phyloP scores from a whole-genome alignment of 805 yeast species.

The Yamadazyma insecticola region DNA sequence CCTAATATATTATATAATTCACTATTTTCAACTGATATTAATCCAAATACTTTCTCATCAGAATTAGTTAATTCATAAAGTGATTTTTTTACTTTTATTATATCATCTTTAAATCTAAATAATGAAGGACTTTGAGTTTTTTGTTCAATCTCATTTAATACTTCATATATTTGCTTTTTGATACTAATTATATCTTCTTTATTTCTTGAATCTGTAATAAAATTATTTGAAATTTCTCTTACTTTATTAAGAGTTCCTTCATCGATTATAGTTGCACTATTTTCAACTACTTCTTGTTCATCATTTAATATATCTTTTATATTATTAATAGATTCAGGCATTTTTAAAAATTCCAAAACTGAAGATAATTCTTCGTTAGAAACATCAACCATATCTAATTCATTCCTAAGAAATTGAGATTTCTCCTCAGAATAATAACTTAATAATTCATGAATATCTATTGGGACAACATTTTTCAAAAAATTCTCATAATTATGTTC shows the following conservation, averaged over 20 bases:
- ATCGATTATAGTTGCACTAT: constrained; percentile 1
- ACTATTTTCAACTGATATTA: constrained; percentile 34
- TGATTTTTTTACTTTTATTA: constrained; percentile 54
- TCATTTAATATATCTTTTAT: constrained; percentile 39
- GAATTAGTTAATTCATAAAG: constrained; percentile 57
- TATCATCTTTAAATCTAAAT: constrained; percentile 42
- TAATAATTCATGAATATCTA: constrained; percentile 80
- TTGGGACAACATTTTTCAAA: constrained; percentile 77
- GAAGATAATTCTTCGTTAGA: constrained; percentile 77
- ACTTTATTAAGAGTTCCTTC: constrained; percentile 10
- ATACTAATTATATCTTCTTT: constrained; percentile 21
- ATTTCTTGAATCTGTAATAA: constrained; percentile 33
- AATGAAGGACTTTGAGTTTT: background rate
- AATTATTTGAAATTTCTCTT: constrained; percentile 19
- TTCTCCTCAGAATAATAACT: constrained; percentile 88
- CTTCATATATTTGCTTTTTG: constrained; percentile 33
- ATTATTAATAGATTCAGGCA: constrained; percentile 62
- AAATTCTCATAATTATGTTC: constrained; percentile 45
- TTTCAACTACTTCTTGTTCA: constrained; percentile 2
- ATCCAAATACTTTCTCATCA: constrained; percentile 48
- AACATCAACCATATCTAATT: constrained; percentile 69
- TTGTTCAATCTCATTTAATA: constrained; percentile 32
- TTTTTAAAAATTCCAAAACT: constrained; percentile 71
- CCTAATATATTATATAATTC: constrained; percentile 23
- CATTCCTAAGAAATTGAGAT: constrained; percentile 68